Evolutionary conservation across 1,284 basidiomycete species (phyloP).

Genomic region (Cryptococcus wingfieldii): DNA sequence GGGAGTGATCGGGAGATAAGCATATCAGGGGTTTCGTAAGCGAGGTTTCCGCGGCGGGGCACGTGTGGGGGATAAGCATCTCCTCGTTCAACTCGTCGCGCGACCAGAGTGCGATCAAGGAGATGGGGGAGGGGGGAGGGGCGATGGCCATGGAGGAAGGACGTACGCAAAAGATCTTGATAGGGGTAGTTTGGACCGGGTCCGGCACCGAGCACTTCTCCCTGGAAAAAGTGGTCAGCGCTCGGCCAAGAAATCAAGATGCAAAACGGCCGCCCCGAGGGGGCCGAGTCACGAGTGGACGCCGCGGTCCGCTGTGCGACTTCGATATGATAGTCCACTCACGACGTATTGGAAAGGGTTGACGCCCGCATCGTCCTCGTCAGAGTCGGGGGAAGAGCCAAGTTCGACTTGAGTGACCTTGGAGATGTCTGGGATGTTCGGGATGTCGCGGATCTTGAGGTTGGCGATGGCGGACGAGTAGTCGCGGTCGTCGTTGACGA

Average conservation of each 20-base stretch:
- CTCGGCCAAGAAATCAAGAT: neutral
- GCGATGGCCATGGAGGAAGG: too few species aligned
- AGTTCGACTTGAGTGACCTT: neutral
- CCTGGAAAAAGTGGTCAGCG: slow-evolving; percentile 12
- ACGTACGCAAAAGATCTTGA: slow-evolving; percentile 37
- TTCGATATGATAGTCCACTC: slow-evolving; percentile 8
- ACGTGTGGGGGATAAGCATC: too few species aligned
- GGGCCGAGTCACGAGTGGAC: too few species aligned
- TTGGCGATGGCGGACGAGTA: slow-evolving; percentile 9
- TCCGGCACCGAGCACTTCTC: slow-evolving; percentile 35
- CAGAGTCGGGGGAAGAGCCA: neutral
- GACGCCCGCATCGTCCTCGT: slow-evolving; percentile 14
- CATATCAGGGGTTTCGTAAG: neutral
- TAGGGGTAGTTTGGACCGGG: slow-evolving; percentile 30
- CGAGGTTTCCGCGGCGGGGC: too few species aligned
- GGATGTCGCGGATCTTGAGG: slow-evolving; percentile 13
- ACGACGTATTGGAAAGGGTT: slow-evolving; percentile 46
- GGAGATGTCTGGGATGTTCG: neutral
- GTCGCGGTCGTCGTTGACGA: neutral
- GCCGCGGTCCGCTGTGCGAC: too few species aligned
- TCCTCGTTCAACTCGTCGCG: too few species aligned
- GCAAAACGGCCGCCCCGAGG: too few species aligned
- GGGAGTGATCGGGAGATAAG: neutral
- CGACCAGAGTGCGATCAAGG: too few species aligned
- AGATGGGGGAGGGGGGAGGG: too few species aligned